Conservation (phyloP, 257 asterid species). For the Nicotiana noctiflora region DNA sequence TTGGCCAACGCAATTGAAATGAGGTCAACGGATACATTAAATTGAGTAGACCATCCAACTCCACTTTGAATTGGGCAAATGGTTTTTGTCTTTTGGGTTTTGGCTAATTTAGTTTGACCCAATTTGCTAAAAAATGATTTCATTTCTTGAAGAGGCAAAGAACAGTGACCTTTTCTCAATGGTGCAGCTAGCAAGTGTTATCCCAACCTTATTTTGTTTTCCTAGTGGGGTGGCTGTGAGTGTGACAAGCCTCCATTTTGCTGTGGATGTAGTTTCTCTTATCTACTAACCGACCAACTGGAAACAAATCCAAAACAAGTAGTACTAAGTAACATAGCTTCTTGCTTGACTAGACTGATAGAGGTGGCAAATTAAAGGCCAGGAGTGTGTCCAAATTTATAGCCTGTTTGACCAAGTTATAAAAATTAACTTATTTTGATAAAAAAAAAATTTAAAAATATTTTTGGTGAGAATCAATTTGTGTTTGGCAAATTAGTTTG, state of each 20-base stretch:
- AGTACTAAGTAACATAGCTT: neutral
- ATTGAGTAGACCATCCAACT: neutral
- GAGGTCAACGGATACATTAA: neutral
- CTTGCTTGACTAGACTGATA: too few relatives aligned
- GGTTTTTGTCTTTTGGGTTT: constrained; percentile 1
- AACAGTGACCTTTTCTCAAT: neutral
- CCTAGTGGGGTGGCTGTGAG: constrained; percentile 10
- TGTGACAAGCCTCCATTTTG: neutral
- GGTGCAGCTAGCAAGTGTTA: neutral
- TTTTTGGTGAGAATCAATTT: too few relatives aligned
- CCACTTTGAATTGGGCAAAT: neutral
- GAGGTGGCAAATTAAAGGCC: too few relatives aligned
- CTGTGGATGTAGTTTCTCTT: neutral
- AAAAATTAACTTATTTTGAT: too few relatives aligned
- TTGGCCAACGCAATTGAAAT: neutral
- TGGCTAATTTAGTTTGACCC: neutral
- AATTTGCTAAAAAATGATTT: neutral
- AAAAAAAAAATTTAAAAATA: too few relatives aligned
- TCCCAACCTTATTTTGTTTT: neutral
- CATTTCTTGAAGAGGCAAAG: constrained; percentile 2
- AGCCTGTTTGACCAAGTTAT: too few relatives aligned
- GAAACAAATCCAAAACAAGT: neutral
- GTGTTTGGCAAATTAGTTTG: too few relatives aligned
- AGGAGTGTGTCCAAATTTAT: too few relatives aligned
- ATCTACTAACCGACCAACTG: constrained; percentile 4